A percentile compares a stretch with the other conserved stretches of the same genome.
These are phyloP conservation scores for Cladosporium cucumerinum DNA, from an alignment of 2,329 filamentous ascomycete genomes.

Conservation along the genomic window DNA sequence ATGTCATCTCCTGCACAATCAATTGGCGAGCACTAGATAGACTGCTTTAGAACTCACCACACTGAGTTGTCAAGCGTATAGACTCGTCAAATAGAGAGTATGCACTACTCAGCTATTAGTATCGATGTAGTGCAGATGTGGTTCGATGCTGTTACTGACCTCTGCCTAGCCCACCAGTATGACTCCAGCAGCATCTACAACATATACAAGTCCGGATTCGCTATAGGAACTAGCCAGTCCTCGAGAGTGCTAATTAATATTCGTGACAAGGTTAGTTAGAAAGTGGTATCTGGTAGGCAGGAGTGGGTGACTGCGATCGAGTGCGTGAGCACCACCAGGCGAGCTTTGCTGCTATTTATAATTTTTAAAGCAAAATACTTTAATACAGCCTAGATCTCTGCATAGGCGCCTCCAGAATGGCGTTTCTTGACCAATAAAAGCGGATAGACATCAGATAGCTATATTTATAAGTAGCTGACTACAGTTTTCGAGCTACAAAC, in stretches of 20 bases:
- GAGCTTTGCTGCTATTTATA: too few relatives aligned
- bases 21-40: too few relatives aligned
- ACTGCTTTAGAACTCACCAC: too few relatives aligned
- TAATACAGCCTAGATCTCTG: neutral
- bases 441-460: neutral
- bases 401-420: neutral
- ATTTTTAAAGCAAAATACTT: neutral
- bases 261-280: slow-evolving; percentile 16
- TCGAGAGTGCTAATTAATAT: slow-evolving; percentile 17
- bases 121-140: neutral
- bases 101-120: too few relatives aligned
- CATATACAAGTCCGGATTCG: slow-evolving; percentile 16
- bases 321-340: slow-evolving; percentile 2
- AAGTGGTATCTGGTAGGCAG: slow-evolving; percentile 11
- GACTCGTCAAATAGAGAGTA: too few relatives aligned
- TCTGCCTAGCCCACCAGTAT: slow-evolving; percentile 10
- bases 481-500: neutral
- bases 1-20: too few relatives aligned
- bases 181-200: slow-evolving; percentile 3
- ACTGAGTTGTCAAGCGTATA: too few relatives aligned
- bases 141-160: slow-evolving; percentile 17
- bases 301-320: slow-evolving; percentile 20
- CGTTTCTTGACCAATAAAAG: neutral
- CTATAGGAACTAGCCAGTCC: slow-evolving; percentile 10
- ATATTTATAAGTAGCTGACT: neutral